Evolutionary conservation across 352 stramenopile species (phyloP).

Genomic region (Thalassiosira delicatula): DNA sequence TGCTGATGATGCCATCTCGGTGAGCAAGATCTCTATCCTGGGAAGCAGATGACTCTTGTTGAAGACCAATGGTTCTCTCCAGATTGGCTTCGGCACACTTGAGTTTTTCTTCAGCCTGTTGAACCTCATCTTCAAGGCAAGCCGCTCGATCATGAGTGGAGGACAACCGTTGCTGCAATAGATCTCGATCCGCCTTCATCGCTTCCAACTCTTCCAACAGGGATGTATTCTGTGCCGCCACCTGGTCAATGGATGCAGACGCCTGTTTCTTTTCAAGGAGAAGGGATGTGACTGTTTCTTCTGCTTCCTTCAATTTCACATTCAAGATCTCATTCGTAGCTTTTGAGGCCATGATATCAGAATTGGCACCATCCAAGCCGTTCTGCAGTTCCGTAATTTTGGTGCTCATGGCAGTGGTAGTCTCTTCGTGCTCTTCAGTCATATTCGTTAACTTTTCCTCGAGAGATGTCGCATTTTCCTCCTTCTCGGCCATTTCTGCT

Average conservation of each 20-base stretch:
- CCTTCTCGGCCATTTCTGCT: no score
- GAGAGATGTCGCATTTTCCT: no score
- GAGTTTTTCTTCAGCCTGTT: slow-evolving; percentile 25
- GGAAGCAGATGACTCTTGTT: slow-evolving; percentile 24
- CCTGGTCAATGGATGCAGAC: slow-evolving; percentile 23
- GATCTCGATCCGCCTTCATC: slow-evolving; percentile 25
- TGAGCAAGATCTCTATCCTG: slow-evolving; percentile 18
- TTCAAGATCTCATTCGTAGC: no score
- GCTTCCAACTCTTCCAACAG: slow-evolving; percentile 19
- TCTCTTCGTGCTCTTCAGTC: slow-evolving; percentile 19
- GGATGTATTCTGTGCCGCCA: slow-evolving; percentile 9
- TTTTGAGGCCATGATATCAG: no score
- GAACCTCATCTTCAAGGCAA: slow-evolving; percentile 42
- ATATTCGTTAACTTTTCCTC: slow-evolving; percentile 24
- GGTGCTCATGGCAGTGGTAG: slow-evolving; percentile 13
- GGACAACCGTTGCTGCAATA: slow-evolving; percentile 22
- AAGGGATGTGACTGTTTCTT: slow-evolving; percentile 29
- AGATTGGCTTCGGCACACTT: slow-evolving; percentile 24
- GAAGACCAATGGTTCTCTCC: slow-evolving; percentile 34
- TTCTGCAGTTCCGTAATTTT: slow-evolving; percentile 37
- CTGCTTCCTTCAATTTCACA: slow-evolving; percentile 20
- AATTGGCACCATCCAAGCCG: background rate
- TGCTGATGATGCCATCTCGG: slow-evolving; percentile 34
- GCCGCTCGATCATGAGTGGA: slow-evolving; percentile 5
- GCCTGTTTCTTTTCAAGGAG: slow-evolving; percentile 30